These are phyloP conservation scores for Larix sibirica DNA, from an alignment of 83 land plant genomes.

Conservation along the genomic window DNA sequence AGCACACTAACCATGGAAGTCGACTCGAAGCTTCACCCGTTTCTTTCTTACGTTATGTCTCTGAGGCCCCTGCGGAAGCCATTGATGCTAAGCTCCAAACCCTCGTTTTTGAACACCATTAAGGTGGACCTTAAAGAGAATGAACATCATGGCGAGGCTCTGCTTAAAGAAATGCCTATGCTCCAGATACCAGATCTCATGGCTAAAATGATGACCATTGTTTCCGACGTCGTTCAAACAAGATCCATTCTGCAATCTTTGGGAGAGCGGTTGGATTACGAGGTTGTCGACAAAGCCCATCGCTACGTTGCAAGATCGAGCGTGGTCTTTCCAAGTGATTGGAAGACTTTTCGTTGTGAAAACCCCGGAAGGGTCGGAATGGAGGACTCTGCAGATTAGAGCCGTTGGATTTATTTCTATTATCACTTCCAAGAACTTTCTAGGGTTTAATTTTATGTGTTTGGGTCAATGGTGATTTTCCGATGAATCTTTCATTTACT, in stretches of 20 bases:
- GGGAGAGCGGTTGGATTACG: constrained; percentile 81
- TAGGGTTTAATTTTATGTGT: no score
- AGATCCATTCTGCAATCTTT: constrained; percentile 58
- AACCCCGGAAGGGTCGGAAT: constrained; percentile 19
- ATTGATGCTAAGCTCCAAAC: background rate
- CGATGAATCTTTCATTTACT: no score
- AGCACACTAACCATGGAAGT: background rate
- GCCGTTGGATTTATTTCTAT: no score
- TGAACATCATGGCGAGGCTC: background rate
- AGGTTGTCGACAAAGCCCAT: constrained; percentile 68
- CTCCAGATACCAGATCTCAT: constrained; percentile 40
- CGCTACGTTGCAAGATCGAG: constrained; percentile 46
- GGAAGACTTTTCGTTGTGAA: constrained; percentile 32
- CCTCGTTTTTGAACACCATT: background rate
- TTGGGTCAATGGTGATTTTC: background rate
- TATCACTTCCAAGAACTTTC: no score
- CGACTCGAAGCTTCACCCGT: background rate
- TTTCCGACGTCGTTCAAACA: constrained; percentile 57
- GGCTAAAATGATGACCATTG: constrained; percentile 45
- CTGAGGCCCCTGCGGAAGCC: background rate
- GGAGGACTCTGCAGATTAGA: constrained; percentile 22
- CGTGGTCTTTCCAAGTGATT: constrained; percentile 26
- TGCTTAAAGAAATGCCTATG: constrained; percentile 37
- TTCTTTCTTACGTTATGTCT: background rate
- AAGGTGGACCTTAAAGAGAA: background rate